These are phyloP conservation scores for Halteria grandinella DNA, from an alignment of 73 alveolate species.

Conservation along the genomic window DNA sequence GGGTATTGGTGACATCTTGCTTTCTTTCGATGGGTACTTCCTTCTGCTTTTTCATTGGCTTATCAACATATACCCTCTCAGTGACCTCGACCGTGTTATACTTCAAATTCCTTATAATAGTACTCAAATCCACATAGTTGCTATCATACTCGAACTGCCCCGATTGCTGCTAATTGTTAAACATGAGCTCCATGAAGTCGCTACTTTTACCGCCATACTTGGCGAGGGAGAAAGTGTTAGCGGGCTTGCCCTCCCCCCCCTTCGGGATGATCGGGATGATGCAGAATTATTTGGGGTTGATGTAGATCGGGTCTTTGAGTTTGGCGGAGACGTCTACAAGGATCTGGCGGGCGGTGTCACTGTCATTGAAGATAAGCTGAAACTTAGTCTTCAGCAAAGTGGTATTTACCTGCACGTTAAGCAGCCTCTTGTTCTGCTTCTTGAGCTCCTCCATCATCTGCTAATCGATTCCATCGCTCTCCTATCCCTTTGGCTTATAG, in stretches of 20 bases:
- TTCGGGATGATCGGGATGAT: no score
- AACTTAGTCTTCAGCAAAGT: background rate
- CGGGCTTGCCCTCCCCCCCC: no score
- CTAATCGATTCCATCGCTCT: no score
- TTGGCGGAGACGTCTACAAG: background rate
- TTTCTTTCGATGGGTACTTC: constrained; percentile 22
- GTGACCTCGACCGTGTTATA: background rate
- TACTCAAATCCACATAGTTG: background rate
- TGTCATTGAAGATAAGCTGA: background rate
- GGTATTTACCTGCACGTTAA: background rate
- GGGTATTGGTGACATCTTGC: no score
- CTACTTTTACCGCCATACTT: constrained; percentile 7
- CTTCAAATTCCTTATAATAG: constrained; percentile 36
- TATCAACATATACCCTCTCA: constrained; percentile 43
- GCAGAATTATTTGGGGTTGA: no score
- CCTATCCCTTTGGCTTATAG: no score
- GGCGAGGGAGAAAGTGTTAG: no score
- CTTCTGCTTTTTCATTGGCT: constrained; percentile 20
- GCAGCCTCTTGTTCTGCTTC: constrained; percentile 9
- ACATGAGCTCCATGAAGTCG: background rate
- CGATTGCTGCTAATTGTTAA: background rate
- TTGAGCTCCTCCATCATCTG: background rate
- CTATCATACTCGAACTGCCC: constrained; percentile 26
- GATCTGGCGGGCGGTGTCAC: background rate
- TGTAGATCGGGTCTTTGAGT: no score